Conservation (phyloP, 2,329 filamentous ascomycete genomes). For the Macroventuria anomochaeta region DNA sequence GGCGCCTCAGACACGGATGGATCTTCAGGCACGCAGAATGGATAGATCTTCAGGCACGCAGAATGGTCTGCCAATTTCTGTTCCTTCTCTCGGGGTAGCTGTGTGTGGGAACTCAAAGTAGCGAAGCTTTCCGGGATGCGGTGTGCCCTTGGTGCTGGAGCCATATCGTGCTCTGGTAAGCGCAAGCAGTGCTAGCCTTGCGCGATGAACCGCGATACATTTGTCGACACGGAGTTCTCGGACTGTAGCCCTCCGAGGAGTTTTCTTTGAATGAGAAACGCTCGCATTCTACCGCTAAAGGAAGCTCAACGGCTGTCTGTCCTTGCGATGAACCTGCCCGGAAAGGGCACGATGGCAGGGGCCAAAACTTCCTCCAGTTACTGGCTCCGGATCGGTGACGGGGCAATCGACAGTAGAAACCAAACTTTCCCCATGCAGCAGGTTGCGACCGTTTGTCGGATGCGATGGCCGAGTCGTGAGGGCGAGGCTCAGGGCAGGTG, state of each 20-base stretch:
- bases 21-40: not conserved
- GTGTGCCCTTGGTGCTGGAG: not conserved
- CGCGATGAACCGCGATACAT: not conserved
- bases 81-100: not conserved
- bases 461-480: not conserved
- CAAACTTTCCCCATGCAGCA: conserved; percentile 10
- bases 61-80: not conserved
- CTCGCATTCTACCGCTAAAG: no score
- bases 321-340: no score
- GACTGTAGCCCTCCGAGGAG: no score
- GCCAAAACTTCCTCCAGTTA: no score
- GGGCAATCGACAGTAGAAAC: not conserved
- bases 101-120: not conserved
- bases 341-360: no score
- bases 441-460: conserved; percentile 1
- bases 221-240: no score
- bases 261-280: no score
- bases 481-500: conserved; percentile 18
- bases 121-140: not conserved
- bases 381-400: conserved; percentile 2
- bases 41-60: not conserved
- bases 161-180: not conserved
- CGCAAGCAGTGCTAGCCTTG: not conserved
- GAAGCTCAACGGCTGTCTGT: no score
- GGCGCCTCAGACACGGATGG: conserved; percentile 17